phyloP scores from a whole-genome alignment of 148 eudicot genomes.

The Suaeda aralocaspica region DNA sequence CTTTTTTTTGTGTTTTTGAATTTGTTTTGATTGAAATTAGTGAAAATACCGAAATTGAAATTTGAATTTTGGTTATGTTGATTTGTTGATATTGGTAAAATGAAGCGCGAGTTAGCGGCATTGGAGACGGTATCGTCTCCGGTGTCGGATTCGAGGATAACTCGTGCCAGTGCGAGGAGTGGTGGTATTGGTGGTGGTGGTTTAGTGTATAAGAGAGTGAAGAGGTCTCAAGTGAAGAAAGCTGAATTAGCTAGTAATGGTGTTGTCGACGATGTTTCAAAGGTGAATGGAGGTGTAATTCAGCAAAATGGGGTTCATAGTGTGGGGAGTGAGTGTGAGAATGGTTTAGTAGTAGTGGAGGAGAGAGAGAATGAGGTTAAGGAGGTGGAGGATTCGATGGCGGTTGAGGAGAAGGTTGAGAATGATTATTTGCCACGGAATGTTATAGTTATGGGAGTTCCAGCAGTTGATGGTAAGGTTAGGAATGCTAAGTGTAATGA shows the following conservation, averaged over 20 bases:
- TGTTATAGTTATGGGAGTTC: not conserved
- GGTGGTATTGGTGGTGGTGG: conserved; percentile 12
- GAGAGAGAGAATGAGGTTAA: conserved; percentile 7
- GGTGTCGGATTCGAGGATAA: conserved; percentile 15
- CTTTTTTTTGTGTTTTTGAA: conserved; percentile 1
- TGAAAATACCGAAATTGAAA: not conserved
- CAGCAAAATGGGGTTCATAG: not conserved
- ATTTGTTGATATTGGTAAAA: conserved; percentile 6
- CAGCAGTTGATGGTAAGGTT: not conserved
- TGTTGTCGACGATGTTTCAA: not conserved
- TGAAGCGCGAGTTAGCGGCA: conserved; percentile 35
- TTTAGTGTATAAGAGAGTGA: conserved; percentile 30
- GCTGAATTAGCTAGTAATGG: not conserved
- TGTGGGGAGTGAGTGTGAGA: not conserved
- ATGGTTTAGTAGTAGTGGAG: not conserved
- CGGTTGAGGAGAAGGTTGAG: conserved; percentile 6
- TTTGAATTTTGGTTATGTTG: not conserved
- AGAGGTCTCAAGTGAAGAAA: conserved; percentile 8
- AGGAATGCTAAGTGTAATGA: not conserved
- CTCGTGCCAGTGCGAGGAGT: conserved; percentile 23
- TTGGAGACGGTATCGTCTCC: conserved; percentile 18
- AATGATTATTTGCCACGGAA: not conserved
- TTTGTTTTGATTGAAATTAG: not conserved
- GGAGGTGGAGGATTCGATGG: not conserved
- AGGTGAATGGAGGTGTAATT: not conserved